Percentiles rank a stretch among this genome's conserved stretches.
Conservation (phyloP, 1,284 basidiomycete species). For the Cutaneotrichosporon cavernicola region DNA sequence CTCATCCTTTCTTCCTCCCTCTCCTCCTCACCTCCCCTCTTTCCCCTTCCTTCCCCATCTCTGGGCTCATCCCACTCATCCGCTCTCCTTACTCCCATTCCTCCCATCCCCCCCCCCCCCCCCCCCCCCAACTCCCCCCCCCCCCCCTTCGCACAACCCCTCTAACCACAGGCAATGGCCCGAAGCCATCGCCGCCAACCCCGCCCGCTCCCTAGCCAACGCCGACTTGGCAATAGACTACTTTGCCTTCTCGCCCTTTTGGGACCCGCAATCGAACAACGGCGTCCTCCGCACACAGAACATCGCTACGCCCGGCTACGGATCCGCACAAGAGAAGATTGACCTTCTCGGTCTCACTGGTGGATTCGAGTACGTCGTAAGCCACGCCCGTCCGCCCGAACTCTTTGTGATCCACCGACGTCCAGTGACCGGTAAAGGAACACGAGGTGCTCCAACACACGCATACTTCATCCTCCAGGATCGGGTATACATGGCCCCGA, state of each 20-base stretch:
- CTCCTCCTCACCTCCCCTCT: no score
- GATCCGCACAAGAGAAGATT: conserved; percentile 44
- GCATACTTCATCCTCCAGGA: conserved; percentile 47
- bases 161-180: conserved; percentile 46
- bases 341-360: conserved; percentile 38
- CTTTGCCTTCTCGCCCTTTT: conserved; percentile 51
- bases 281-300: conserved; percentile 42
- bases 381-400: conserved; percentile 43
- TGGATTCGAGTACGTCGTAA: conserved; percentile 49
- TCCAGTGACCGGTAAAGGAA: conserved; percentile 33
- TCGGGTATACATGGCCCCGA: conserved; percentile 46
- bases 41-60: no score
- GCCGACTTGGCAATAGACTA: conserved; percentile 49
- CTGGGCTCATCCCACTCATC: no score
- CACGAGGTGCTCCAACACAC: conserved; percentile 33
- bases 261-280: conserved; percentile 47
- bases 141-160: neutral
- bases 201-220: conserved; percentile 40
- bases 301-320: conserved; percentile 44
- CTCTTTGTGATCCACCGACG: conserved; percentile 47
- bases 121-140: neutral
- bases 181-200: conserved; percentile 46
- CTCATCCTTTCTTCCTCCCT: no score
- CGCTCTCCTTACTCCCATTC: no score
- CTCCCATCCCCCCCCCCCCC: neutral